Conservation (phyloP, 1,284 basidiomycete genomes). For the Boletus holoroseus region DNA sequence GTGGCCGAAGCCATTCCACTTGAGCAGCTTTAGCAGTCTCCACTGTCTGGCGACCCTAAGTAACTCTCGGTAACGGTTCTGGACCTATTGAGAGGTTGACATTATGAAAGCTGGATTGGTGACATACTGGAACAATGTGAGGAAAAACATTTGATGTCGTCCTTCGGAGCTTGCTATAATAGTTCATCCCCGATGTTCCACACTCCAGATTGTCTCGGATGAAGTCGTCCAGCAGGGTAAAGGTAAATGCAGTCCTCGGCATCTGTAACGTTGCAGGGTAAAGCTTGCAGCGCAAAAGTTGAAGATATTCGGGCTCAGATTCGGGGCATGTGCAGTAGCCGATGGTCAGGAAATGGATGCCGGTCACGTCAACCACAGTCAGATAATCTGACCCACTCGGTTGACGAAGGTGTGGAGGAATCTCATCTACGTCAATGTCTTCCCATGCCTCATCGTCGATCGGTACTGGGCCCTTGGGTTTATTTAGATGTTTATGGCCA, state of each 20-base stretch:
- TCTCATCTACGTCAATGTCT: background rate
- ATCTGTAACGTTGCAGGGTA: background rate
- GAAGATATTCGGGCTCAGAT: background rate
- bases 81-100: too few species aligned
- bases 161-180: slow-evolving; percentile 20
- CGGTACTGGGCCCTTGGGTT: accelerated
- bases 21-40: background rate
- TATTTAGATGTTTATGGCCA: accelerated
- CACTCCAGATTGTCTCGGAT: slow-evolving; percentile 25
- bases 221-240: slow-evolving; percentile 25
- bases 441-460: background rate
- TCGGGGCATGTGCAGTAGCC: background rate
- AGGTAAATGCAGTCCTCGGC: slow-evolving; percentile 30
- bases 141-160: background rate
- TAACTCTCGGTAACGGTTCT: background rate
- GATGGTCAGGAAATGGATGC: background rate
- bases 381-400: background rate
- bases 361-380: background rate
- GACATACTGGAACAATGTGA: background rate
- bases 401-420: background rate
- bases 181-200: slow-evolving; percentile 29
- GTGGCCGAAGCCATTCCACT: background rate
- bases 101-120: too few species aligned
- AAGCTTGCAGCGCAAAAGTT: accelerated
- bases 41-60: background rate